A percentile compares a stretch with the other conserved stretches of the same genome.
These are phyloP conservation scores for Fusarium sp. DNA, from an alignment of 2,329 filamentous ascomycete species.

Conservation along the genomic window DNA sequence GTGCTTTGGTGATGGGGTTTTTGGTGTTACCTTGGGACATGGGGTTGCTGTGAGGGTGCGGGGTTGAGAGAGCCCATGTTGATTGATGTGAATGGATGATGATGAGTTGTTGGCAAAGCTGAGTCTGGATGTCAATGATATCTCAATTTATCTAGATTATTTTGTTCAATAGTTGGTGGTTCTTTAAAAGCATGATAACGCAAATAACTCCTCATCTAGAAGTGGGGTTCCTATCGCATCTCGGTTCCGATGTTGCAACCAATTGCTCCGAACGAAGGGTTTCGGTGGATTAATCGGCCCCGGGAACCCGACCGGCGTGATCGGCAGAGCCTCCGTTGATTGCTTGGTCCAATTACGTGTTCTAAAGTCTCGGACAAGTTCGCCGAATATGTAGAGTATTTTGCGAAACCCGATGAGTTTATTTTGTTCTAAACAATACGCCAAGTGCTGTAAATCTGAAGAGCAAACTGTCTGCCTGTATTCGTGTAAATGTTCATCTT, in stretches of 20 bases:
- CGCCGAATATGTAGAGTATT: neutral
- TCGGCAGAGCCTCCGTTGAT: slow-evolving; percentile 2
- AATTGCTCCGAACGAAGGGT: slow-evolving; percentile 7
- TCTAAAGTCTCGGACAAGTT: neutral
- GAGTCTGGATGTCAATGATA: neutral
- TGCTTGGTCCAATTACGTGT: neutral
- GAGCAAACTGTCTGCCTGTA: too few species aligned
- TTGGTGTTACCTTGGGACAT: slow-evolving; percentile 46
- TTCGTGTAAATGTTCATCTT: too few species aligned
- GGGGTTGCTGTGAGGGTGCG: slow-evolving; percentile 26
- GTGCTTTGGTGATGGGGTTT: neutral
- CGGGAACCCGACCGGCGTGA: slow-evolving; percentile 16
- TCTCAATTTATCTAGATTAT: slow-evolving; percentile 5
- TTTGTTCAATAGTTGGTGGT: slow-evolving; percentile 5
- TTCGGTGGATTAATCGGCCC: neutral
- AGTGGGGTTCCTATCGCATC: slow-evolving; percentile 36
- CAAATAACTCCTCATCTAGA: slow-evolving; percentile 28
- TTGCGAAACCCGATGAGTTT: too few species aligned
- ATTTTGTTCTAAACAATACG: too few species aligned
- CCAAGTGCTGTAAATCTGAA: too few species aligned
- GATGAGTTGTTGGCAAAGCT: neutral
- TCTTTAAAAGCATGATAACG: slow-evolving; percentile 24
- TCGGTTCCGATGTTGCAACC: slow-evolving; percentile 20
- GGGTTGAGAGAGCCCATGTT: slow-evolving; percentile 37
- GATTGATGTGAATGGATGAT: neutral